These are phyloP conservation scores for Monilinia vaccinii-corymbosi DNA, from an alignment of 2,329 filamentous ascomycete genomes.

Conservation along the genomic window DNA sequence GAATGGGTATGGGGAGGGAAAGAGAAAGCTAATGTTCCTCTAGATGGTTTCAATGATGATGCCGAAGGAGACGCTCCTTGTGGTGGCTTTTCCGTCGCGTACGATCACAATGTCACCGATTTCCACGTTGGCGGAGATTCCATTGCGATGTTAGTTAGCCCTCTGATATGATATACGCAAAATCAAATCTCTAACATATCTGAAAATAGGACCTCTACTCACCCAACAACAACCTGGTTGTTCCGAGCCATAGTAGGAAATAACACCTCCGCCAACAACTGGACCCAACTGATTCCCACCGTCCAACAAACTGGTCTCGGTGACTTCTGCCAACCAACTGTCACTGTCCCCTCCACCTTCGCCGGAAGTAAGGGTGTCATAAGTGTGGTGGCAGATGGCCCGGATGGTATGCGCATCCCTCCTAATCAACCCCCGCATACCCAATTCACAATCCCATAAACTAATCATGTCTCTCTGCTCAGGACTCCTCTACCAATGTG, in stretches of 20 bases:
- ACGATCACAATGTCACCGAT: conserved; percentile 41
- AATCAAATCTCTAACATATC: conserved; percentile 19
- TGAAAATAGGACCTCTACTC: conserved; percentile 32
- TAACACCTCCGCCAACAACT: conserved; percentile 35
- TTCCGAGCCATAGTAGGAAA: conserved; percentile 48
- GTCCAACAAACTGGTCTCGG: conserved; percentile 46
- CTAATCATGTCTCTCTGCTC: not conserved
- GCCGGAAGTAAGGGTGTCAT: conserved; percentile 47
- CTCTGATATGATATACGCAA: not conserved
- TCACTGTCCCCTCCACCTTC: conserved; percentile 42
- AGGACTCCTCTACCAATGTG: conserved; percentile 35
- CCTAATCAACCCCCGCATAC: not conserved
- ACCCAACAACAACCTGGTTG: conserved; percentile 46
- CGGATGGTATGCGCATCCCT: conserved; percentile 38
- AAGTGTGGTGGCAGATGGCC: conserved; percentile 40
- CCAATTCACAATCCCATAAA: not conserved
- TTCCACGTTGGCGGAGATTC: conserved; percentile 51
- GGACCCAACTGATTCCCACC: conserved; percentile 46
- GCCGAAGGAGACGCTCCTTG: conserved; percentile 41
- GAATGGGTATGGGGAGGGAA: too few species aligned
- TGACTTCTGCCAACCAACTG: conserved; percentile 41
- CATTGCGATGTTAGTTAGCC: conserved; percentile 31
- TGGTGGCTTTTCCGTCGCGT: conserved; percentile 43
- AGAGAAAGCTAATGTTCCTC: not conserved
- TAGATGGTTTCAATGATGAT: conserved; percentile 40